phyloP scores from a whole-genome alignment of 2,329 filamentous ascomycete genomes.

The Claviceps lovelessii region DNA sequence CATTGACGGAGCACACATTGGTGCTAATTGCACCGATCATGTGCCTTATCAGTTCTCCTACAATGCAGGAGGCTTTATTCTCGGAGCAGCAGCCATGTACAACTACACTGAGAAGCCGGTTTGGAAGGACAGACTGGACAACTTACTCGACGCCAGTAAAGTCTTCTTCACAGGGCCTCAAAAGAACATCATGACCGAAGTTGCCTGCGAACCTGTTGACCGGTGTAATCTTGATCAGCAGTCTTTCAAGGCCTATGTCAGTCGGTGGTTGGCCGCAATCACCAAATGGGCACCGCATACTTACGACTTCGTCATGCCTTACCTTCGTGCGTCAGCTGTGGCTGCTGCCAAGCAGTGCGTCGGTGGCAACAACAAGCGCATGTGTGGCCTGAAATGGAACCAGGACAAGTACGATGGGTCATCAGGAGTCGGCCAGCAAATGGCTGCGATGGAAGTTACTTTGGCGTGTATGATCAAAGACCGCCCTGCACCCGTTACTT shows the following conservation, averaged over 20 bases:
- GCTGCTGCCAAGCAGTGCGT: slow-evolving; percentile 43
- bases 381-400: slow-evolving; percentile 49
- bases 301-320: slow-evolving; percentile 34
- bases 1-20: slow-evolving; percentile 46
- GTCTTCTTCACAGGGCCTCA: slow-evolving; percentile 40
- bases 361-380: slow-evolving; percentile 39
- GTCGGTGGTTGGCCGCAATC: slow-evolving; percentile 46
- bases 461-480: slow-evolving; percentile 43
- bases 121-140: slow-evolving; percentile 46
- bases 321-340: slow-evolving; percentile 39
- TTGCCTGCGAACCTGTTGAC: slow-evolving; percentile 47
- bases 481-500: slow-evolving; percentile 28
- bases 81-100: slow-evolving; percentile 54
- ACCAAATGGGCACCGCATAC: slow-evolving; percentile 51
- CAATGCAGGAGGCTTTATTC: slow-evolving; percentile 52
- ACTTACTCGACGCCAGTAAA: slow-evolving; percentile 37
- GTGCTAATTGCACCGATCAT: slow-evolving; percentile 41
- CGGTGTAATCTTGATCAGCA: slow-evolving; percentile 48
- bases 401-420: slow-evolving; percentile 42
- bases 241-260: slow-evolving; percentile 50
- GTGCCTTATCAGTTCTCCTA: slow-evolving; percentile 54
- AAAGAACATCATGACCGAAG: slow-evolving; percentile 47
- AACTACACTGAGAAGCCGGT: slow-evolving; percentile 39
- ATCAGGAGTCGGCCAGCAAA: slow-evolving; percentile 54
- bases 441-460: slow-evolving; percentile 52